Base-by-base conservation (phyloP, 164 flowering plant genomes). In the Magnolia kwangsiensis region DNA sequence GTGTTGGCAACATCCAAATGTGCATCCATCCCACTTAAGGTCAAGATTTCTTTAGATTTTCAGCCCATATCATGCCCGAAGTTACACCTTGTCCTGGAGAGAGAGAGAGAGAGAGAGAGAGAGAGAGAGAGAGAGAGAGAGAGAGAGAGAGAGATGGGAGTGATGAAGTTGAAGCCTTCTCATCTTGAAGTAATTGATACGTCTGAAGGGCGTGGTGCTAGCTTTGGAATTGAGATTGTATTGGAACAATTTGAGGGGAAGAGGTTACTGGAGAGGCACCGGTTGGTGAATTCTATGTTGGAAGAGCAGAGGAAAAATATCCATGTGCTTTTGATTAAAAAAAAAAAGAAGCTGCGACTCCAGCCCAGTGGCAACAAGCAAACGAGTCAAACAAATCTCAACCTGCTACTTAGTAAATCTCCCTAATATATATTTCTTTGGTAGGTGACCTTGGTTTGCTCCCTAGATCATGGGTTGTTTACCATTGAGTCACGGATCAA, bases 131-230 rank as follows among this genome's bases (percentile, higher is more conserved):
- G 24, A 23, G 1, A 1, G 27, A 1, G 27, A 24, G 27, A 1
- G 27, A 23, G 24, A 23, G 24, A 23, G 1, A 1, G 27, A 1
- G 27, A 24, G 27, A 1, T n/a, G n/a, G n/a, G n/a, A n/a, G n/a
- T n/a, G n/a, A n/a, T n/a, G 27, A 27, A 1, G 29, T 1, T 27
- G 29, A 27, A 27, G 29, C 29, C 29, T 27, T 27, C 29, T 27
- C 29, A 27, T 27, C 29, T 27, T 27, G 97, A 89, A 81, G 94
- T 93, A 58, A 77, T 86, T 10, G 99, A 95, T 80, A 91, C 95
- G 21, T 95, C 97, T 72, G 99, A 97, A 79, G 99, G 99, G 99
- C 94, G 99, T 75, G 99, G 97, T 31, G 97, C 98, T 50, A 91
- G 97, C 82, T 96, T 91, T 82, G 85, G 72, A 0, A 75, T 94